phyloP scores from a whole-genome alignment of 768 basidiomycete genomes.

The Infundibulicybe gibba region DNA sequence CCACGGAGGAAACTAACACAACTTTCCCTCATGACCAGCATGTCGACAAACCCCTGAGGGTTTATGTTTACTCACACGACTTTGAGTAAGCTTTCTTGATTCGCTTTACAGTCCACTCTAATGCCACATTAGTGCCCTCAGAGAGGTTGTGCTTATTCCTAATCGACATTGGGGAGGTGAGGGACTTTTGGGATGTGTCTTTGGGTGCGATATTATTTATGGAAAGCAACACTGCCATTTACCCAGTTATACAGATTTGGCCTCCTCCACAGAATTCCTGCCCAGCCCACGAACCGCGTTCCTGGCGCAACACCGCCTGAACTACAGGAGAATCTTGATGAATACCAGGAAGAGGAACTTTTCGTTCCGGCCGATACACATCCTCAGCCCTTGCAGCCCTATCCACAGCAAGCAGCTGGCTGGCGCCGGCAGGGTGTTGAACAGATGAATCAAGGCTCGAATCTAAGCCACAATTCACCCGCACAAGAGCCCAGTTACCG shows the following conservation, averaged over 20 bases:
- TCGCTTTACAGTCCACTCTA: conserved; percentile 4
- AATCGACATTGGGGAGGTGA: conserved; percentile 98
- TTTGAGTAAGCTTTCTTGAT: conserved; percentile 69
- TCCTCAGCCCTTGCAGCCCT: conserved; percentile 17
- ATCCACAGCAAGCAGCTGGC: conserved; percentile 20
- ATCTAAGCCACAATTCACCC: conserved; percentile 4
- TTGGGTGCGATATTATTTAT: conserved; percentile 60
- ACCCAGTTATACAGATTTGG: conserved; percentile 58
- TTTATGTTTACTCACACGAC: conserved; percentile 96
- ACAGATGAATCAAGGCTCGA: conserved; percentile 6
- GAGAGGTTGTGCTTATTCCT: conserved; percentile 92
- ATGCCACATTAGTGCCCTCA: conserved; percentile 59
- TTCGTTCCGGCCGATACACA: conserved; percentile 70
- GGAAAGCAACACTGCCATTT: conserved; percentile 3
- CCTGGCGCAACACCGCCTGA: conserved; percentile 57
- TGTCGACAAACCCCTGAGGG: conserved; percentile 87
- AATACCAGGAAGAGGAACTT: conserved; percentile 60
- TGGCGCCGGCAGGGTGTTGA: conserved; percentile 28
- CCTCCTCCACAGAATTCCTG: conserved; percentile 89
- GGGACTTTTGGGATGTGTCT: conserved; percentile 91
- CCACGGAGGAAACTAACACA: conserved; percentile 4
- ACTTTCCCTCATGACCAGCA: conserved; percentile 48
- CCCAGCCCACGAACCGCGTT: conserved; percentile 57
- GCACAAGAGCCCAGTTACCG: conserved; percentile 12
- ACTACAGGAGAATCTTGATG: conserved; percentile 42